Evolutionary conservation across 108 stramenopile genomes (phyloP).

Genomic region (Bacterosira constricta): DNA sequence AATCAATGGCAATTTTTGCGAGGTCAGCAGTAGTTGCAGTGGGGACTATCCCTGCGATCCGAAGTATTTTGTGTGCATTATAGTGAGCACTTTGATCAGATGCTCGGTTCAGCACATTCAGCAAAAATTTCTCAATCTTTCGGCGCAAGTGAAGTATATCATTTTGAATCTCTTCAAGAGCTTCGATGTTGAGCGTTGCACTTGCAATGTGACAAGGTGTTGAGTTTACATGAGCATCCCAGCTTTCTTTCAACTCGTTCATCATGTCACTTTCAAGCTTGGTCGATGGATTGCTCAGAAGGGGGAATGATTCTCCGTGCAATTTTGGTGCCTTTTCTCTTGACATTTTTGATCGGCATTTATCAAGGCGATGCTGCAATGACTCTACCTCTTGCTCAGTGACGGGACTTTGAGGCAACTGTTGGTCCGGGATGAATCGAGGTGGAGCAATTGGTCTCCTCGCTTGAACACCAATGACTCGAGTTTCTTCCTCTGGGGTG

Average conservation of each 20-base stretch:
- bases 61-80: constrained; percentile 22
- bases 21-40: constrained; percentile 21
- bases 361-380: constrained; percentile 4
- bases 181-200: neutral
- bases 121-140: constrained; percentile 6
- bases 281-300: neutral
- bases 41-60: constrained; percentile 20
- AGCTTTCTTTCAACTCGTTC: constrained; percentile 25
- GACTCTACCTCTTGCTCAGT: neutral
- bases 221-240: constrained; percentile 15
- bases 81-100: neutral
- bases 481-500: constrained; percentile 16
- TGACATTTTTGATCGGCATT: neutral
- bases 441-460: constrained; percentile 3
- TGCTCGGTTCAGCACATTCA: constrained; percentile 15
- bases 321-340: neutral
- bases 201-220: neutral
- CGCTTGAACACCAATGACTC: constrained; percentile 15
- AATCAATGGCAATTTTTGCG: constrained; percentile 18
- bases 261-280: constrained; percentile 30
- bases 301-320: constrained; percentile 1
- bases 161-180: neutral
- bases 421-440: constrained; percentile 11
- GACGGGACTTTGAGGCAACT: neutral
- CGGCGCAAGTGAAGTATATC: neutral